A percentile compares a stretch with the other conserved stretches of the same genome.
phyloP scores from a whole-genome alignment of 495 filamentous ascomycete genomes.

The Penicillium diatomitis region DNA sequence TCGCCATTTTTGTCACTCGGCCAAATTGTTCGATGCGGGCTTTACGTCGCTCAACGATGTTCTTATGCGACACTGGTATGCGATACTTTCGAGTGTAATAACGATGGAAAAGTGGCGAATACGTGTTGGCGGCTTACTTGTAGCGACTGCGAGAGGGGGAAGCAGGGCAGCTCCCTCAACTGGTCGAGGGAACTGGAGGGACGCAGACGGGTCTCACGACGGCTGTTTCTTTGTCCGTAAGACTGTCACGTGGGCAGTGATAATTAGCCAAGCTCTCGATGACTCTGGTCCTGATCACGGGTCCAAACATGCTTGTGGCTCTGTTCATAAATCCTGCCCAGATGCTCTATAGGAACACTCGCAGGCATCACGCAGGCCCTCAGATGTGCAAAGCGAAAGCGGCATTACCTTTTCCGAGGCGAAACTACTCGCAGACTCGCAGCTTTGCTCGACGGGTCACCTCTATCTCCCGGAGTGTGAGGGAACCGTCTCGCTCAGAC shows the following conservation, averaged over 20 bases:
- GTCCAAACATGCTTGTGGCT: slow-evolving; percentile 1
- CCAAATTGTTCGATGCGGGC: slow-evolving; percentile 12
- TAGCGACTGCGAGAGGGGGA: not conserved
- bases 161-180: no score
- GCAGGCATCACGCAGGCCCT: slow-evolving; percentile 4
- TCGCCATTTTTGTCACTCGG: slow-evolving; percentile 31
- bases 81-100: slow-evolving; percentile 40
- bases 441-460: slow-evolving; percentile 6
- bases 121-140: slow-evolving; percentile 43
- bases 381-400: not conserved
- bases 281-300: slow-evolving; percentile 7
- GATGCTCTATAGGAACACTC: no score
- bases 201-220: not conserved
- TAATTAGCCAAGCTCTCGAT: slow-evolving; percentile 20
- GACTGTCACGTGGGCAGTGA: slow-evolving; percentile 15
- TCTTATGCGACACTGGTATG: slow-evolving; percentile 31
- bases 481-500: slow-evolving; percentile 18
- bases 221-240: slow-evolving; percentile 3
- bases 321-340: no score
- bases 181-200: not conserved
- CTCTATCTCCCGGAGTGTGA: slow-evolving; percentile 14
- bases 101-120: slow-evolving; percentile 56
- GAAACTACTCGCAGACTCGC: slow-evolving; percentile 3
- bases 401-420: slow-evolving; percentile 30
- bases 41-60: slow-evolving; percentile 29